phyloP scores from a whole-genome alignment of 2,329 filamentous ascomycete species.

The Colletotrichum sp. region DNA sequence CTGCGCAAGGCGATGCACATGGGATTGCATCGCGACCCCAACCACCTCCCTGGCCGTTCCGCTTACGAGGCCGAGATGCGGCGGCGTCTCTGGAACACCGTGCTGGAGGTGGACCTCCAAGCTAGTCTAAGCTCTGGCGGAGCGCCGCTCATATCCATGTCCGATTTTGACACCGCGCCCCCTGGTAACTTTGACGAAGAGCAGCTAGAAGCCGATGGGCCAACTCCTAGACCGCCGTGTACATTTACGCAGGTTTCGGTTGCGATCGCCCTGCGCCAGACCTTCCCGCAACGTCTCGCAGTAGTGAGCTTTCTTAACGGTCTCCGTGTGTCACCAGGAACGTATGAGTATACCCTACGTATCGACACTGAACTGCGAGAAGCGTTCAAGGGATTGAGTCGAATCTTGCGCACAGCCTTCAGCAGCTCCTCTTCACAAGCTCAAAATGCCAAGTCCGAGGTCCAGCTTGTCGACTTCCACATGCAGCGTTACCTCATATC shows the following conservation, averaged over 20 bases:
- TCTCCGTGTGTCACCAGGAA: constrained; percentile 32
- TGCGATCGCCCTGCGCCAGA: constrained; percentile 45
- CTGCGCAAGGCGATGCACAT: constrained; percentile 52
- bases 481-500: constrained; percentile 59
- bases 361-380: constrained; percentile 47
- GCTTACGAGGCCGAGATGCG: constrained; percentile 49
- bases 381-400: constrained; percentile 45
- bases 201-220: constrained; percentile 39
- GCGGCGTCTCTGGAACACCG: constrained; percentile 57
- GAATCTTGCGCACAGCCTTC: constrained; percentile 30
- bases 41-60: constrained; percentile 36
- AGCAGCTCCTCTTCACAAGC: not conserved
- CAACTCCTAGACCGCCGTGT: constrained; percentile 34
- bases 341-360: constrained; percentile 49
- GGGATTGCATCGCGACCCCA: constrained; percentile 56
- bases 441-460: constrained; percentile 40
- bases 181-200: constrained; percentile 57
- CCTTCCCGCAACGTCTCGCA: constrained; percentile 46
- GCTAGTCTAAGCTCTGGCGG: constrained; percentile 51
- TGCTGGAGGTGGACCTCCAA: constrained; percentile 52
- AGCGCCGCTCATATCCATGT: constrained; percentile 45
- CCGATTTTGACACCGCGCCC: constrained; percentile 53
- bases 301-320: constrained; percentile 49
- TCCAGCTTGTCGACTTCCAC: constrained; percentile 52
- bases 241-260: constrained; percentile 46